Percentiles rank a stretch among this genome's conserved stretches.
phyloP scores from a whole-genome alignment of 305 asterid genomes.

The Lippia alba region DNA sequence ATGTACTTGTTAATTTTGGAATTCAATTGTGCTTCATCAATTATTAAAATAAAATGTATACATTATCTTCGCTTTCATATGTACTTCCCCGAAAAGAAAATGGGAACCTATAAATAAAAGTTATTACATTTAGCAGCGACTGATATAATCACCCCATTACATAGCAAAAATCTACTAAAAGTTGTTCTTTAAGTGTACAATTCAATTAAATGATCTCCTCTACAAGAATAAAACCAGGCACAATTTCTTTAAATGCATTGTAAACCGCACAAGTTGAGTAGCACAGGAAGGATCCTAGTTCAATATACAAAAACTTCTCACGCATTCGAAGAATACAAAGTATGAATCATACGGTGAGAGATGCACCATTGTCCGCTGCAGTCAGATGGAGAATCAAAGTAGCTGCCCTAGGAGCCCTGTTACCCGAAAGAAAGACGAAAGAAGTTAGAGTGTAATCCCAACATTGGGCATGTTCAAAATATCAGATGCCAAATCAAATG shows the following conservation, averaged over 20 bases:
- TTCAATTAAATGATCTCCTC: neutral
- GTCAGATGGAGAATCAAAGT: constrained; percentile 86
- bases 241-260: neutral
- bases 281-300: constrained; percentile 1
- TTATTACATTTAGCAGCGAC: neutral
- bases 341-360: constrained; percentile 71
- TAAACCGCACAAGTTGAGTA: neutral
- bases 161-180: neutral
- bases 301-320: neutral
- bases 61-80: too few species aligned
- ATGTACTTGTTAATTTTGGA: too few species aligned
- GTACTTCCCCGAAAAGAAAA: neutral
- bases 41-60: too few species aligned
- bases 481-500: too few species aligned
- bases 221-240: neutral
- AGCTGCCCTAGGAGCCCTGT: constrained; percentile 98
- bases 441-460: neutral
- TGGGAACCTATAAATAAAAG: neutral
- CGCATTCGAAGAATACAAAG: neutral
- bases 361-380: constrained; percentile 78
- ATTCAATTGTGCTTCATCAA: too few species aligned
- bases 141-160: neutral
- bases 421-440: neutral
- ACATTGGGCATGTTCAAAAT: too few species aligned
- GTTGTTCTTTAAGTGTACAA: neutral